Evolutionary conservation across 2,329 filamentous ascomycete species (phyloP), one percentile per base, ranked within the genome.

Genomic region (Drechslerella coelobrocha): DNA sequence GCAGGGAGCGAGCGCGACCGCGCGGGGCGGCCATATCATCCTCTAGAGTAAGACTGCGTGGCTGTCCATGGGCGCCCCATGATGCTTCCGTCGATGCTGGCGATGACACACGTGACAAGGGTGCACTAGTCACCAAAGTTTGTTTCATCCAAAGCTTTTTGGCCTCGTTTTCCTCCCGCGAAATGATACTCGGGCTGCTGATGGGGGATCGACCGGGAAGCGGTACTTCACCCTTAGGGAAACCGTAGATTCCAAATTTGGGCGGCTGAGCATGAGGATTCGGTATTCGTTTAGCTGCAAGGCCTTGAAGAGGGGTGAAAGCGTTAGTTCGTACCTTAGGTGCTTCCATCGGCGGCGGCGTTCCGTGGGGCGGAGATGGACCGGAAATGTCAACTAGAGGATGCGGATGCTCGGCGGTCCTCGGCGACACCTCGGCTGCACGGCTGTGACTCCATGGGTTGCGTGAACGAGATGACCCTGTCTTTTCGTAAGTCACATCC

Each of bases 61-160:
- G 55, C 21, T 68, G 54, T 9, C 56, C 48, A 10, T 50, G 43
- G 5, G 29, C 63, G 8, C 48, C 39, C 57, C 65, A 62, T 12
- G 65, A 69, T 10, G 56, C 65, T 37, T 69, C 57, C 1, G 65
- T 61, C 12, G 65, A 69, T 29, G 65, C 31, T 12, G 65, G 65
- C 17, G 65, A 69, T 3, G 65, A 69, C 21, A 69, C 65, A 9
- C 65, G 57, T 19, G 65, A 69, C 12, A 69, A 21, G 17, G 65
- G 65, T 8, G 65, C 65, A 31, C 65, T 69, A 9, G 65, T 69
- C 2, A 69, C 65, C 43, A 69, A 31, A 12, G 65, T 69, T 45
- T 62, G 65, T 27, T 69, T 69, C 57, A 61, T 69, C 65, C 65
- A 69, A 23, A 69, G 29, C 34, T 69, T 69, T 39, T 69, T 69